Conservation (phyloP, 345 rosid species). For the Corymbia maculata region DNA sequence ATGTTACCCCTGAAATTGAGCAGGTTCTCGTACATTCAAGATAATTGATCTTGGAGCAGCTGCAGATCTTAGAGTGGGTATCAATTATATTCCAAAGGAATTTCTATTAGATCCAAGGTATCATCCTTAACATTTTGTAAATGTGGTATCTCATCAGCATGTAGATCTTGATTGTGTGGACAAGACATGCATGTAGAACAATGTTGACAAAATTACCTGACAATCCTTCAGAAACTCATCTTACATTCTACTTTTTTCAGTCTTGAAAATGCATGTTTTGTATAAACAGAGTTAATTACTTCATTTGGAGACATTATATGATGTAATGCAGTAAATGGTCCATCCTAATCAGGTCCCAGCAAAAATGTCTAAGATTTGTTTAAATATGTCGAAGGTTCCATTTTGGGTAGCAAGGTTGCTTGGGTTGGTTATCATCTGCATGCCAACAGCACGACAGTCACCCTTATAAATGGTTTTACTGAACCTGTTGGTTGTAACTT, state of each 20-base stretch:
- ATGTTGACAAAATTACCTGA: background rate
- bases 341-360: background rate
- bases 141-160: background rate
- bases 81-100: slow-evolving; percentile 94
- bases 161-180: background rate
- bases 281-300: background rate
- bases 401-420: background rate
- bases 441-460: background rate
- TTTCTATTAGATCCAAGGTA: slow-evolving; percentile 96
- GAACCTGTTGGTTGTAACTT: background rate
- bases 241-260: background rate
- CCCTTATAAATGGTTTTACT: background rate
- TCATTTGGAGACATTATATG: background rate
- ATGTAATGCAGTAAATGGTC: background rate
- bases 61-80: slow-evolving; percentile 91
- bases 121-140: background rate
- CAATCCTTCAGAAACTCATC: background rate
- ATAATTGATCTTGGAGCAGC: slow-evolving; percentile 99
- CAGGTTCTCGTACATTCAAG: slow-evolving; percentile 85
- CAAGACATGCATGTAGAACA: background rate
- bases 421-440: background rate
- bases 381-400: background rate
- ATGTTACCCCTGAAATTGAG: slow-evolving; percentile 5
- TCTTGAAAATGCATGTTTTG: background rate
- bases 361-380: background rate